Conservation (phyloP, 2,329 filamentous ascomycete genomes). For the Aureobasidium zeae region DNA sequence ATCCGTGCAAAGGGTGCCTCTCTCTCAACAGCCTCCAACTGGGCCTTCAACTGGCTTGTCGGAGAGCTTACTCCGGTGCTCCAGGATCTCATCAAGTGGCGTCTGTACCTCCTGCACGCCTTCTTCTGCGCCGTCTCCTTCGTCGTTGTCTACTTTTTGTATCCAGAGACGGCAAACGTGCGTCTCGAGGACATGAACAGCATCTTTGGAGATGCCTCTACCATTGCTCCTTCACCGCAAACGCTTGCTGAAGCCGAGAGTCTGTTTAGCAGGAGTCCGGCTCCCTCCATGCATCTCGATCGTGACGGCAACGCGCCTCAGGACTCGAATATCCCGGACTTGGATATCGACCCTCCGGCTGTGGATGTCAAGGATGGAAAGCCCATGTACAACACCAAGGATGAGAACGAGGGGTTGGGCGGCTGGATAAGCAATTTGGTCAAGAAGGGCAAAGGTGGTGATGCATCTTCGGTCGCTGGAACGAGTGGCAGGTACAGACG, state of each 20-base stretch:
- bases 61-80: constrained; percentile 90
- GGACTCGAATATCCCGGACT: constrained; percentile 60
- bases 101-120: constrained; percentile 87
- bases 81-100: constrained; percentile 87
- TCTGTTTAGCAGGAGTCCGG: constrained; percentile 70
- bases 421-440: constrained; percentile 64
- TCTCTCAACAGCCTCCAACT: constrained; percentile 91
- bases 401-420: constrained; percentile 48
- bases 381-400: constrained; percentile 31
- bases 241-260: constrained; percentile 73
- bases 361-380: constrained; percentile 46
- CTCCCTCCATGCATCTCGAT: constrained; percentile 62
- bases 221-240: constrained; percentile 68
- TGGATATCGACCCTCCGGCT: constrained; percentile 72
- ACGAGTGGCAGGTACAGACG: constrained; percentile 40
- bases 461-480: constrained; percentile 25
- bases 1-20: constrained; percentile 96
- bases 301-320: constrained; percentile 37
- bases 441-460: constrained; percentile 42
- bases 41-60: constrained; percentile 97
- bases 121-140: constrained; percentile 96
- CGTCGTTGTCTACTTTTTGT: constrained; percentile 93
- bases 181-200: constrained; percentile 94
- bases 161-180: constrained; percentile 92
- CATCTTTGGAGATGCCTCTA: constrained; percentile 87